These are phyloP conservation scores for Glaciozyma martinii DNA, from an alignment of 768 basidiomycete genomes.

Conservation along the genomic window DNA sequence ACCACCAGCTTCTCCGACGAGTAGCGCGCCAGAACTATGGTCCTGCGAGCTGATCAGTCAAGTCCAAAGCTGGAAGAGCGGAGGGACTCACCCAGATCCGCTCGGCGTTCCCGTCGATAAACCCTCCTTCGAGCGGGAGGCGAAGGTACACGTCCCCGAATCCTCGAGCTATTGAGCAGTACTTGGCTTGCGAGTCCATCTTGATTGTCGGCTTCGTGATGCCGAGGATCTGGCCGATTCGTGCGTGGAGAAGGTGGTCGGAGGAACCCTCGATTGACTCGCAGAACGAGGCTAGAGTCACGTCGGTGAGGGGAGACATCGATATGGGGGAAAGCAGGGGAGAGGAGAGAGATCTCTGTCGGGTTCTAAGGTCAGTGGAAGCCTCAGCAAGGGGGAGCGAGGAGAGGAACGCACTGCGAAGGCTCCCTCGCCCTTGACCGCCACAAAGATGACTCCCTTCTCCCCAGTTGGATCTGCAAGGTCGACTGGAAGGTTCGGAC, in stretches of 20 bases:
- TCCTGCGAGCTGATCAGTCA: constrained; percentile 48
- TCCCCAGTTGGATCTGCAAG: constrained; percentile 49
- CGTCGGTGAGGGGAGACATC: constrained; percentile 43
- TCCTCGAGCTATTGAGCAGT: constrained; percentile 72
- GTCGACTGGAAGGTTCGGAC: constrained; percentile 74
- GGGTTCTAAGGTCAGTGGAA: no score
- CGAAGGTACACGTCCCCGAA: constrained; percentile 75
- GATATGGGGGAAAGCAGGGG: constrained; percentile 50
- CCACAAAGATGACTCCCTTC: constrained; percentile 74
- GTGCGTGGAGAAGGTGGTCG: constrained; percentile 67
- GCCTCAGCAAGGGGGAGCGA: neutral
- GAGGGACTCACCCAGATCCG: constrained; percentile 76
- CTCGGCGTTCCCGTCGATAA: constrained; percentile 55
- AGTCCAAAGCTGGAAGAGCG: neutral
- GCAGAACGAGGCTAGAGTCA: constrained; percentile 57
- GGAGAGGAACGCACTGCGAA: constrained; percentile 48
- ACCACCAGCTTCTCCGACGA: constrained; percentile 84
- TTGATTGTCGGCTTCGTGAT: constrained; percentile 59
- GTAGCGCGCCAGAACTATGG: constrained; percentile 74
- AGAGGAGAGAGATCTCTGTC: constrained; percentile 30
- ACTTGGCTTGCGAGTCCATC: constrained; percentile 98
- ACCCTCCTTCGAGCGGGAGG: constrained; percentile 60
- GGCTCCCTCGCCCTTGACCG: constrained; percentile 74
- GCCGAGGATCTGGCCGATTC: constrained; percentile 57
- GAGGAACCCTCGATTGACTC: constrained; percentile 92